Evolutionary conservation across 768 basidiomycete genomes (phyloP), one percentile per base, ranked within the genome.

Genomic region (Auriscalpium orientale): DNA sequence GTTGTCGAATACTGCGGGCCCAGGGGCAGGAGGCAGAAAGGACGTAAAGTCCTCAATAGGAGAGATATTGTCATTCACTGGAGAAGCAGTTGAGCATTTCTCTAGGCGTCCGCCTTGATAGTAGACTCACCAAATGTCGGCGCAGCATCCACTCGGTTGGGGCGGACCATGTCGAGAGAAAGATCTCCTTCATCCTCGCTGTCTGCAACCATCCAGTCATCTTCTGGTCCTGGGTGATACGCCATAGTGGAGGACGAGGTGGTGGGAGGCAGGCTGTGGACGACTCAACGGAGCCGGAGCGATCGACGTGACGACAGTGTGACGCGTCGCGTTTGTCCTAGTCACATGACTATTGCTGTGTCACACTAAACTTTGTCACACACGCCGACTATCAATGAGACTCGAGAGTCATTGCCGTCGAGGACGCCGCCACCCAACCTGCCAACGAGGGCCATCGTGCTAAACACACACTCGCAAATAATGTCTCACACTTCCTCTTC

Each of bases 151-250:
- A 15, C 40, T 18, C 40, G 40, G 5, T 43, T 18, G 15, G 40
- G 38, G 13, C 34, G 40, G 18, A 43, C 9, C 40, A 13, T 36
- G 33, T 36, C 49, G 20, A 53, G 20, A 8, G n/a, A 16, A 8
- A 53, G 20, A 21, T 37, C 40, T 35, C 56, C 58, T 46, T 62
- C 61, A 40, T 60, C 61, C 46, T 62, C 61, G 16, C 61, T 62
- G n/a, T 59, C 61, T 13, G 53, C 52, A 9, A 62, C 54, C 21
- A 62, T 28, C 61, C 61, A 62, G 20, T 60, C 21, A 40, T 56
- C 55, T n/a, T 49, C 34, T 3, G 12, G 45, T 8, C 28, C 38
- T 9, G 50, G 15, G n/a, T 37, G 33, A 15, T n/a, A 22, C 35
- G 50, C 10, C 50, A 51, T 51, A n/a, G 37, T n/a, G 35, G 4